These are phyloP conservation scores for Populus hybrid DNA, from an alignment of 441 rosid genomes.

Conservation along the genomic window DNA sequence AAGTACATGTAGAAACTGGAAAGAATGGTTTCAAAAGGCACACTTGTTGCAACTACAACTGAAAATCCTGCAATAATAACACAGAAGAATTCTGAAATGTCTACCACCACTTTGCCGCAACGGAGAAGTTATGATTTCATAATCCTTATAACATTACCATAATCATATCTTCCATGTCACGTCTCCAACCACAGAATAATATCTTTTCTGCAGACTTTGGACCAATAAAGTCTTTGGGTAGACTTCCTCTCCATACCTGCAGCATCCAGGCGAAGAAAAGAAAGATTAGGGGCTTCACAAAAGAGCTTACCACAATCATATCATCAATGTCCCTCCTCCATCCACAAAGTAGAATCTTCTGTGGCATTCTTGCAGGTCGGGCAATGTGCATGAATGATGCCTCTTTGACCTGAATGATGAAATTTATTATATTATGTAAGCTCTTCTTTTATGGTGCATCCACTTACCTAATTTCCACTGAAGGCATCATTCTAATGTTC, in stretches of 20 bases:
- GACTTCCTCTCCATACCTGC: constrained; percentile 72
- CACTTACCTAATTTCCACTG: constrained; percentile 29
- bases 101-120: constrained; percentile 37
- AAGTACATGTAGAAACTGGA: background rate
- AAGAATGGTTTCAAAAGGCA: constrained; percentile 4
- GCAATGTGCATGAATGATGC: constrained; percentile 53
- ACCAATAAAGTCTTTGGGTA: constrained; percentile 55
- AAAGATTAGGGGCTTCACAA: constrained; percentile 60
- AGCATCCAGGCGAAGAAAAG: constrained; percentile 50
- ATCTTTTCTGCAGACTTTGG: constrained; percentile 61
- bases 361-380: constrained; percentile 68
- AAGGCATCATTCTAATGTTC: constrained; percentile 30
- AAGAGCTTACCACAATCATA: constrained; percentile 81
- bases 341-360: constrained; percentile 88
- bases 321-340: constrained; percentile 91
- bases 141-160: constrained; percentile 51
- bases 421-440: constrained; percentile 48
- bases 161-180: constrained; percentile 86
- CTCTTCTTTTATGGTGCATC: constrained; percentile 25
- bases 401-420: constrained; percentile 71
- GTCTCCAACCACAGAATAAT: constrained; percentile 79
- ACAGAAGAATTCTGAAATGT: constrained; percentile 12
- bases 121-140: constrained; percentile 25
- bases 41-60: constrained; percentile 11
- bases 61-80: constrained; percentile 10